These are phyloP conservation scores for Monilinia aucupariae DNA, from an alignment of 2,329 filamentous ascomycete genomes.

Conservation along the genomic window DNA sequence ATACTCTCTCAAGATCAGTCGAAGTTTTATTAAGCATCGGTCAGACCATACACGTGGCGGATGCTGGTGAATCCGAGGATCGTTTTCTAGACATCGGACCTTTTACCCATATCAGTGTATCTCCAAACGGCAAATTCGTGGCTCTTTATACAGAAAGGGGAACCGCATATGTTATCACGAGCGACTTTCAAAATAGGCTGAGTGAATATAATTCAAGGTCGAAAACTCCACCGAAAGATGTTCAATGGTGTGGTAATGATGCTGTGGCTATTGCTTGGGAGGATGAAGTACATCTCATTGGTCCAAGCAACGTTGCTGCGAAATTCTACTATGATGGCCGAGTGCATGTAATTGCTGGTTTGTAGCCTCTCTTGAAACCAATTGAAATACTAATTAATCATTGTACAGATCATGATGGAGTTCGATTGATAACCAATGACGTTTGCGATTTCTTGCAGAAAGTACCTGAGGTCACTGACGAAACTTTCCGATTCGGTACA, in stretches of 20 bases:
- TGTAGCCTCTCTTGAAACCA: conserved; percentile 28
- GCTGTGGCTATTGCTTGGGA: conserved; percentile 94
- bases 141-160: conserved; percentile 82
- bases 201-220: conserved; percentile 89
- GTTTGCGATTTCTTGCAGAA: conserved; percentile 97
- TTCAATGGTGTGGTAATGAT: conserved; percentile 96
- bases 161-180: conserved; percentile 86
- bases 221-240: conserved; percentile 75
- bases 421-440: conserved; percentile 83
- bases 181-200: conserved; percentile 87
- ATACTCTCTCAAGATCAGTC: conserved; percentile 86
- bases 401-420: conserved; percentile 66
- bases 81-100: conserved; percentile 86
- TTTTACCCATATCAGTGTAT: conserved; percentile 84
- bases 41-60: conserved; percentile 78
- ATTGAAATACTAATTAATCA: conserved; percentile 14
- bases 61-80: conserved; percentile 86
- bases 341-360: conserved; percentile 82
- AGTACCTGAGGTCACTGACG: conserved; percentile 77
- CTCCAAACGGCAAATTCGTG: conserved; percentile 82
- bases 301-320: conserved; percentile 69
- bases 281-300: conserved; percentile 91
- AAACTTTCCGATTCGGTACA: conserved; percentile 84
- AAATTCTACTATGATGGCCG: conserved; percentile 86
- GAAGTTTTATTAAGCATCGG: conserved; percentile 85